Percentiles rank a stretch among this genome's conserved stretches.
These are phyloP conservation scores for Moesziomyces parantarcticus DNA, from an alignment of 1,284 basidiomycete species.

Conservation along the genomic window DNA sequence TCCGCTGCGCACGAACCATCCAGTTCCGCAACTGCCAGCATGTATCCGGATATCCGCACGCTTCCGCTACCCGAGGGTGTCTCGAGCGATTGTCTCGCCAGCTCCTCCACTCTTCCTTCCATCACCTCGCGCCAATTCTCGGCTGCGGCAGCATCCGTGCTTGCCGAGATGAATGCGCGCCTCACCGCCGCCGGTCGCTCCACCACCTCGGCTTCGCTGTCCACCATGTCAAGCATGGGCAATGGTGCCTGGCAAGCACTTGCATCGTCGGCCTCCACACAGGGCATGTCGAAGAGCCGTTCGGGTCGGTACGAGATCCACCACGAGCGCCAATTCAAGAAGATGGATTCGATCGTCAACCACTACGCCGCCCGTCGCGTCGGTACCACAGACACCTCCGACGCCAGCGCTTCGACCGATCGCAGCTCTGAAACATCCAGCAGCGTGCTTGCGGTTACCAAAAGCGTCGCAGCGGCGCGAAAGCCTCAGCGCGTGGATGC, in stretches of 20 bases:
- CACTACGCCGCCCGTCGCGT: conserved; percentile 53
- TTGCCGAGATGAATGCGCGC: conserved; percentile 56
- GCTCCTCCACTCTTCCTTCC: conserved; percentile 42
- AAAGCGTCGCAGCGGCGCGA: conserved; percentile 10
- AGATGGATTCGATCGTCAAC: conserved; percentile 57
- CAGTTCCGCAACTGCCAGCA: conserved; percentile 5
- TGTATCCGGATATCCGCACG: conserved; percentile 36
- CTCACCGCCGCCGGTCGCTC: conserved; percentile 41
- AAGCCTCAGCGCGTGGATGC: conserved; percentile 25
- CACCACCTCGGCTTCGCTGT: conserved; percentile 24
- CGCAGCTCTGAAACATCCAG: conserved; percentile 1
- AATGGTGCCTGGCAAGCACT: conserved; percentile 27
- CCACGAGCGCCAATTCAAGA: conserved; percentile 49
- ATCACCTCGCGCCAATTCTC: conserved; percentile 45
- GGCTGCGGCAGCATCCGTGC: conserved; percentile 45
- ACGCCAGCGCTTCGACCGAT: background rate
- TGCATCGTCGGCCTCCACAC: conserved; percentile 22
- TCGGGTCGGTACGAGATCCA: conserved; percentile 46
- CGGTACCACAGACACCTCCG: conserved; percentile 8
- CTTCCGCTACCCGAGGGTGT: conserved; percentile 23
- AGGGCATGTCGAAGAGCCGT: conserved; percentile 34
- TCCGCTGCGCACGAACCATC: background rate
- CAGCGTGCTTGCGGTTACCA: conserved; percentile 5
- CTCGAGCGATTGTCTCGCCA: conserved; percentile 21
- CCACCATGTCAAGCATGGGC: conserved; percentile 32